phyloP scores from a whole-genome alignment of 2,329 filamentous ascomycete genomes.

The Talaromyces sp. region DNA sequence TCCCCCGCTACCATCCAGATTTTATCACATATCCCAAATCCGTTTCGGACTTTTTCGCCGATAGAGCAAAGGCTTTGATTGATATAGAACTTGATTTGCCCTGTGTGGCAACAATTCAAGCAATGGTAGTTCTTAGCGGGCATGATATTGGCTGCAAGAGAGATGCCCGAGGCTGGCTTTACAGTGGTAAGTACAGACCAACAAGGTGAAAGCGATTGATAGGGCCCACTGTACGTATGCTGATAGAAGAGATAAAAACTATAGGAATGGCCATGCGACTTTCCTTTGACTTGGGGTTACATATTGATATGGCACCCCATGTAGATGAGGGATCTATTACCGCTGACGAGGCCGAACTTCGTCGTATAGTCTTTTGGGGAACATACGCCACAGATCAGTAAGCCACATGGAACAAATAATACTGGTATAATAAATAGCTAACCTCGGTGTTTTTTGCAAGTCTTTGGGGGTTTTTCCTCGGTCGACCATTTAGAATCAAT shows the following conservation, averaged over 20 bases:
- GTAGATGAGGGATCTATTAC: constrained; percentile 14
- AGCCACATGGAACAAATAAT: neutral
- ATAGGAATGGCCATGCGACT: constrained; percentile 32
- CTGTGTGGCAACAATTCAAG: constrained; percentile 39
- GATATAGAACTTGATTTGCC: constrained; percentile 42
- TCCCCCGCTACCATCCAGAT: constrained; percentile 27
- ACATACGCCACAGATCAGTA: constrained; percentile 27
- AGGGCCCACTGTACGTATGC: neutral
- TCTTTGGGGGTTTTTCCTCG: constrained; percentile 31
- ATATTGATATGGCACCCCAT: constrained; percentile 20
- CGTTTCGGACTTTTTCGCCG: constrained; percentile 31
- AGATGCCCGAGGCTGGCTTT: constrained; percentile 40
- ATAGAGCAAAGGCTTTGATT: constrained; percentile 35
- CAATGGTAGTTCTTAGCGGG: constrained; percentile 37
- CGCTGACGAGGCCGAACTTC: constrained; percentile 18
- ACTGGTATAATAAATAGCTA: too few relatives aligned
- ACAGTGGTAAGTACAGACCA: constrained; percentile 25
- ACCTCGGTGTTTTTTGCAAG: constrained; percentile 4
- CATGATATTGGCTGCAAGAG: constrained; percentile 34
- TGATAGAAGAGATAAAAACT: neutral
- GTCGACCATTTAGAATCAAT: constrained; percentile 31
- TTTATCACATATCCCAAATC: constrained; percentile 30
- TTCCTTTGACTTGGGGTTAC: constrained; percentile 30
- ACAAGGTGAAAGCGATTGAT: neutral
- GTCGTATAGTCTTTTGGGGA: constrained; percentile 34